Evolutionary conservation across 495 filamentous ascomycete species (phyloP).

Genomic region (Terfezia claveryi): DNA sequence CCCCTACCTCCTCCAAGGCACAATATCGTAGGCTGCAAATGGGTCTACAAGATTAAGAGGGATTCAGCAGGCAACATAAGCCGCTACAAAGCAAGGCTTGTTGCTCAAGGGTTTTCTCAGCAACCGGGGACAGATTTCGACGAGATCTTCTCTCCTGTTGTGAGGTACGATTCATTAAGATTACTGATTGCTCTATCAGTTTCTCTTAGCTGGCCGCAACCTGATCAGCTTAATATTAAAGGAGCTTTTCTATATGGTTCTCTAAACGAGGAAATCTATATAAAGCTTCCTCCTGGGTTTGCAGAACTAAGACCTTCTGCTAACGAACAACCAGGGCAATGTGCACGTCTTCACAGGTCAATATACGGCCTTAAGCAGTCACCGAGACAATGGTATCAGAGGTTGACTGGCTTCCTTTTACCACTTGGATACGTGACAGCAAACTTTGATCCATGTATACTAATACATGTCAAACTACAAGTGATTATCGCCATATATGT

Average conservation of each 20-base stretch:
- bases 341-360: neutral
- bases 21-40: constrained; percentile 3
- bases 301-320: too few relatives aligned
- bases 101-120: too few relatives aligned
- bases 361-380: too few relatives aligned
- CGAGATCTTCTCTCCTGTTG: too few relatives aligned
- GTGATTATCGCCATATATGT: neutral
- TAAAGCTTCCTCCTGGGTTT: constrained; percentile 9
- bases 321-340: neutral
- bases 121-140: too few relatives aligned
- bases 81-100: too few relatives aligned
- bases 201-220: neutral
- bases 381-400: constrained; percentile 3
- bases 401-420: constrained; percentile 1
- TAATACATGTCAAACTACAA: neutral
- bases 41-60: neutral
- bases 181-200: constrained; percentile 5
- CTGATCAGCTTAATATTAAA: too few relatives aligned
- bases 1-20: neutral
- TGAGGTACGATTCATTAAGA: neutral
- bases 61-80: too few relatives aligned
- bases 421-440: neutral
- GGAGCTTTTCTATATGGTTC: too few relatives aligned
- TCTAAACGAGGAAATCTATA: constrained; percentile 1
- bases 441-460: constrained; percentile 3